Base-by-base conservation (phyloP, 2,329 filamentous ascomycete genomes). In the Microsporum ferrugineum region DNA sequence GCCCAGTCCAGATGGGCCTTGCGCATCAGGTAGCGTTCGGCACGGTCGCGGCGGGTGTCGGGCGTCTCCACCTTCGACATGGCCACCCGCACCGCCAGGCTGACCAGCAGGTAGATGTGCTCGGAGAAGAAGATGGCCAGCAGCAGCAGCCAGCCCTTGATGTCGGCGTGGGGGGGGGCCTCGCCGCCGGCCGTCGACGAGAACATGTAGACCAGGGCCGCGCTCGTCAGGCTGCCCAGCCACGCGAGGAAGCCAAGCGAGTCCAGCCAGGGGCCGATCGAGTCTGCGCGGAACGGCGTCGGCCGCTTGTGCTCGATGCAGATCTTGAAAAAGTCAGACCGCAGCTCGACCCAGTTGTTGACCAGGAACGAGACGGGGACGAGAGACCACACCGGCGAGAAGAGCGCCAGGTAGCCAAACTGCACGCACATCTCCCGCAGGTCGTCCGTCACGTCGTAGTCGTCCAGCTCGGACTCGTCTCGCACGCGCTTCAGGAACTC, bases 311-410 rank as follows among this genome's bases (percentile, higher is more conserved):
- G 91, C 72, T 91, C 88, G 56, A 90, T 81, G 61, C 91, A 91
- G 68, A 97, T 95, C 74, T 99, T 99, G 76, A 96, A 82, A 1
- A 92, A 91, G 71, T 99, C 94, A 0, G 89, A 89, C 47, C 94
- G 88, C 43, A 97, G 82, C 72, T 97, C 94, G 61, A 99, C 78
- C 91, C 92, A 97, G 76, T 97, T 95, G 77, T 97, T 97, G 73
- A 94, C 78, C 10, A 97, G 77, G 77, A 97, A 97, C 1, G 88
- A 92, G 61, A 90, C 81, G 1, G 88, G 87, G 0, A 92, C 91
- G n/a, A 97, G 78, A 0, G 94, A 94, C 94, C 94, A 99, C 60
- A 96, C 85, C 1, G 94, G 88, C 0, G 89, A 94, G 73, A 97
- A 97, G 7, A 97, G 81, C 0, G 88, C 87, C 0, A 99, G 80